Percentiles rank a stretch among this genome's conserved stretches.
Conservation (phyloP, 163 green algal species). For the Trebouxiophyceae sp. region DNA sequence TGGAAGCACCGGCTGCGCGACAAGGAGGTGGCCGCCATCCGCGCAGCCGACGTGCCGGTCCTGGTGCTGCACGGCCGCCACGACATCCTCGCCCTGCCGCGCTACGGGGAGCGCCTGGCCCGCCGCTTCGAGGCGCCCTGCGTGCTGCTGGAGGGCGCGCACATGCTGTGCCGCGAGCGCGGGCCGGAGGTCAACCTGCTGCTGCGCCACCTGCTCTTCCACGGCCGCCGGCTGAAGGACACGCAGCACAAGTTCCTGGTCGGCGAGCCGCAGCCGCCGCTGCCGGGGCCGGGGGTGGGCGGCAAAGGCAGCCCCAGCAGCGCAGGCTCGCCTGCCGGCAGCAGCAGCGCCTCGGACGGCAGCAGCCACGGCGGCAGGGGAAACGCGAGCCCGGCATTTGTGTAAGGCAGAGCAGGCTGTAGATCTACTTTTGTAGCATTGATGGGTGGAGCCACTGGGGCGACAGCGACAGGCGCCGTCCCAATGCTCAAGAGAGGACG, state of each 20-base stretch:
- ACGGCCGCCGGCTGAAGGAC: background rate
- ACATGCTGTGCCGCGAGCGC: conserved; percentile 37
- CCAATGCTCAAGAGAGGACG: no score
- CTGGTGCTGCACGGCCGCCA: conserved; percentile 36
- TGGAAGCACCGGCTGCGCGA: conserved; percentile 36
- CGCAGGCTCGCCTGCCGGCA: no score
- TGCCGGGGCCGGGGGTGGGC: no score
- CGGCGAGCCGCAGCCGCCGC: background rate
- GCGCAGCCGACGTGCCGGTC: conserved; percentile 24
- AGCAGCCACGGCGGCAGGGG: no score
- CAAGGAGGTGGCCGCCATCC: conserved; percentile 17
- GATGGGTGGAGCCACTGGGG: no score
- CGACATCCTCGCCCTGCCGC: conserved; percentile 37
- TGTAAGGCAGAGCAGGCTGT: no score
- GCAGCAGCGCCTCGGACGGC: no score
- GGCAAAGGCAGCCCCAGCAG: no score
- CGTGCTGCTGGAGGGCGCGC: conserved; percentile 39
- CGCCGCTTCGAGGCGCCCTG: conserved; percentile 25
- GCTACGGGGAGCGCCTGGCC: conserved; percentile 26
- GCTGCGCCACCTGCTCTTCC: conserved; percentile 15
- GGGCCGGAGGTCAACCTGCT: conserved; percentile 28
- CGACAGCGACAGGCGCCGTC: no score
- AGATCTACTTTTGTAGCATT: no score
- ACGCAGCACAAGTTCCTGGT: background rate
- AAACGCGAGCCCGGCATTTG: no score